phyloP scores from a whole-genome alignment of 495 filamentous ascomycete genomes.

The Podospora didyma region DNA sequence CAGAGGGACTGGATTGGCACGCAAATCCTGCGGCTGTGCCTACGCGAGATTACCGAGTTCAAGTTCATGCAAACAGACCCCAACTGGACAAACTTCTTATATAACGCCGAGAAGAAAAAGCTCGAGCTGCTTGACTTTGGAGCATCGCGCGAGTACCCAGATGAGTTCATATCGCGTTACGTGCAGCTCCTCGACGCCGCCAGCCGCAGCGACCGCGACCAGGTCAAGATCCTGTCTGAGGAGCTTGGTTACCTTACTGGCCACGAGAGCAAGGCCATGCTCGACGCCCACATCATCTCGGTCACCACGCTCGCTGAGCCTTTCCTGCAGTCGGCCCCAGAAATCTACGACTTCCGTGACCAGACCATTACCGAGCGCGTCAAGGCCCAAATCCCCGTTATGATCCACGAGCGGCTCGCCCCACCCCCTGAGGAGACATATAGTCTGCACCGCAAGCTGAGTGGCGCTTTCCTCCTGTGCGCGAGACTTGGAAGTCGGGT shows the following conservation, averaged over 20 bases:
- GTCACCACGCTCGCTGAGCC: slow-evolving; percentile 90
- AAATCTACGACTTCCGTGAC: slow-evolving; percentile 84
- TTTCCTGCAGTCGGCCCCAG: slow-evolving; percentile 69
- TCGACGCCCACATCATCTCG: slow-evolving; percentile 77
- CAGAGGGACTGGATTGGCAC: slow-evolving; percentile 92
- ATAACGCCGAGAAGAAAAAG: slow-evolving; percentile 65
- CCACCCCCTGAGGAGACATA: slow-evolving; percentile 98
- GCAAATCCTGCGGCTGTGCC: slow-evolving; percentile 85
- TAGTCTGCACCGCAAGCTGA: slow-evolving; percentile 90
- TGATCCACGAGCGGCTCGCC: slow-evolving; percentile 81
- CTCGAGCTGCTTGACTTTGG: slow-evolving; percentile 96
- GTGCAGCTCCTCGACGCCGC: slow-evolving; percentile 74
- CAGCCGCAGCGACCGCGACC: slow-evolving; percentile 57
- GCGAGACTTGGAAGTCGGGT: slow-evolving; percentile 81
- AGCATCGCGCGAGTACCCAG: slow-evolving; percentile 80
- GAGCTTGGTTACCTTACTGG: slow-evolving; percentile 90
- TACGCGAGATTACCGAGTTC: slow-evolving; percentile 91
- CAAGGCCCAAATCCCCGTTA: slow-evolving; percentile 78
- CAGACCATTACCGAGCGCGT: slow-evolving; percentile 97
- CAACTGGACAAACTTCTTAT: slow-evolving; percentile 99
- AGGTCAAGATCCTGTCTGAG: slow-evolving; percentile 66
- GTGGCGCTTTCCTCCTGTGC: slow-evolving; percentile 91
- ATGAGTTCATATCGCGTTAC: slow-evolving; percentile 74
- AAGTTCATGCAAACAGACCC: slow-evolving; percentile 98
- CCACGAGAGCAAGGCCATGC: slow-evolving; percentile 75